Conservation (phyloP, 2,329 filamentous ascomycete genomes). For the Ophiostoma himal-ulmi region DNA sequence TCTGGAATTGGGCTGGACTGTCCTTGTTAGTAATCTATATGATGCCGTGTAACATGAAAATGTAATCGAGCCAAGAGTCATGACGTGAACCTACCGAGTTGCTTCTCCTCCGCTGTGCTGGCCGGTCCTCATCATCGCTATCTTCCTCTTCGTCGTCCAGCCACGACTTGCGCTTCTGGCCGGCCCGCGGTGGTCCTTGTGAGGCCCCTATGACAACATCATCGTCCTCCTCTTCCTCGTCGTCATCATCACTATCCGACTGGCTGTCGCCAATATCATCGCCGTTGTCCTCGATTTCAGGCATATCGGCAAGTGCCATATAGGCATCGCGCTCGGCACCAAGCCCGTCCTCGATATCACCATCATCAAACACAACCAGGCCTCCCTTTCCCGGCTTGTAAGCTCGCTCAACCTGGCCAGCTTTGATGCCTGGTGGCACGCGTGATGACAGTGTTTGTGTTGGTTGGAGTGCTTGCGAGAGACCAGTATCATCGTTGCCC, state of each 20-base stretch:
- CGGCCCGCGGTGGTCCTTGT: slow-evolving; percentile 9
- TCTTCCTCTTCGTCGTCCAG: slow-evolving; percentile 68
- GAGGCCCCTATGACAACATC: slow-evolving; percentile 33
- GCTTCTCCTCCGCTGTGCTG: slow-evolving; percentile 73
- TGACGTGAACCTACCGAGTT: slow-evolving; percentile 62
- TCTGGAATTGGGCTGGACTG: slow-evolving; percentile 61
- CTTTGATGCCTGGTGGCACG: slow-evolving; percentile 60
- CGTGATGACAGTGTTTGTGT: slow-evolving; percentile 30
- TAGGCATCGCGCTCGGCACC: slow-evolving; percentile 72
- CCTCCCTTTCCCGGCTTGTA: slow-evolving; percentile 79
- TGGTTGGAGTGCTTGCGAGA: slow-evolving; percentile 36
- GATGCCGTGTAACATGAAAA: not conserved
- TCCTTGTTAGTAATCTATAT: not conserved
- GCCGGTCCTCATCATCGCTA: slow-evolving; percentile 67
- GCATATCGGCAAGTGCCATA: slow-evolving; percentile 81
- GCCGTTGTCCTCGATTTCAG: slow-evolving; percentile 64
- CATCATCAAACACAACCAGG: slow-evolving; percentile 91
- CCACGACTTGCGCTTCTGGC: slow-evolving; percentile 65
- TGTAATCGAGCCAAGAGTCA: slow-evolving; percentile 23
- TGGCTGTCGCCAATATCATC: slow-evolving; percentile 63
- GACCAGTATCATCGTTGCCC: slow-evolving; percentile 27
- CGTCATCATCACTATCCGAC: slow-evolving; percentile 64
- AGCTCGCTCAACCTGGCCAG: slow-evolving; percentile 62
- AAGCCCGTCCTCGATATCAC: slow-evolving; percentile 84
- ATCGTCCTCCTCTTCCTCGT: slow-evolving; percentile 41